These are phyloP conservation scores for Psilocybe cubensis DNA, from an alignment of 768 basidiomycete genomes.

Conservation along the genomic window DNA sequence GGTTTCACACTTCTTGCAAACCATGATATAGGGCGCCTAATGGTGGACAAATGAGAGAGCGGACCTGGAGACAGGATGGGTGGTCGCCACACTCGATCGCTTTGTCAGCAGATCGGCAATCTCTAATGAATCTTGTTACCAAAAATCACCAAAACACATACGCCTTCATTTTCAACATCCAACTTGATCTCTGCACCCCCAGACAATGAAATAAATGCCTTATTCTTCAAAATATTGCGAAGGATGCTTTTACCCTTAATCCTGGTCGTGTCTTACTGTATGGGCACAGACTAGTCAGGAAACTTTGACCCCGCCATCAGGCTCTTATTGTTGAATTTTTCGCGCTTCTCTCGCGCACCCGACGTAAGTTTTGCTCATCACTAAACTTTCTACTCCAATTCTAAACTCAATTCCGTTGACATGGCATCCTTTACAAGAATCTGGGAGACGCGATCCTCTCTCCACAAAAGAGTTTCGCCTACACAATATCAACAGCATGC, in stretches of 20 bases:
- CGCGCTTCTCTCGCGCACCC: slow-evolving; percentile 35
- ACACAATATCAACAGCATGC: slow-evolving; percentile 52
- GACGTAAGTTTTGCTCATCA: slow-evolving; percentile 36
- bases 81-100: slow-evolving; percentile 27
- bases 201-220: slow-evolving; percentile 34
- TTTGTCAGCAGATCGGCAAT: slow-evolving; percentile 38
- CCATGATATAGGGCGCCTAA: slow-evolving; percentile 56
- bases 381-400: slow-evolving; percentile 40
- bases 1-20: slow-evolving; percentile 86
- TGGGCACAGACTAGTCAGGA: slow-evolving; percentile 37
- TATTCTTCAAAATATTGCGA: slow-evolving; percentile 37
- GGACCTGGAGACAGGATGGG: slow-evolving; percentile 17
- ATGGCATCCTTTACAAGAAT: slow-evolving; percentile 52
- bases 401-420: slow-evolving; percentile 53
- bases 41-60: slow-evolving; percentile 18
- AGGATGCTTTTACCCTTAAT: slow-evolving; percentile 27
- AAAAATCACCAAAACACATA: slow-evolving; percentile 18
- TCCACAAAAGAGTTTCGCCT: slow-evolving; percentile 52
- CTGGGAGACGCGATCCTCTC: slow-evolving; percentile 35
- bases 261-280: slow-evolving; percentile 41
- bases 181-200: slow-evolving; percentile 35
- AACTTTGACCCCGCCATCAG: slow-evolving; percentile 44
- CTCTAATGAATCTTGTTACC: slow-evolving; percentile 19
- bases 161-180: slow-evolving; percentile 16
- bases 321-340: slow-evolving; percentile 55